phyloP scores from a whole-genome alignment of 768 basidiomycete species.

The Neoboletus brunneissimus region DNA sequence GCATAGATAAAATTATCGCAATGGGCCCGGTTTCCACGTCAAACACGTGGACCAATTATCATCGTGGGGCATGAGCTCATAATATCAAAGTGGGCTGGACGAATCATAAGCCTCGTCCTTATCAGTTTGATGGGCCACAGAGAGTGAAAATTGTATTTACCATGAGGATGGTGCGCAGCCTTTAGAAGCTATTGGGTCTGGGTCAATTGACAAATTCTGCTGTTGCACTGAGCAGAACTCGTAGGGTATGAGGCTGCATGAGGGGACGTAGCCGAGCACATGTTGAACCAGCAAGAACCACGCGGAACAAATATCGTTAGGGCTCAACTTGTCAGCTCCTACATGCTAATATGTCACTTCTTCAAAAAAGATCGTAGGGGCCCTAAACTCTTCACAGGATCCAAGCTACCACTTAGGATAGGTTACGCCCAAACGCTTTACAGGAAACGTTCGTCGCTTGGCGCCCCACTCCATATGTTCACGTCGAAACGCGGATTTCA shows the following conservation, averaged over 20 bases:
- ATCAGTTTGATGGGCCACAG: background rate
- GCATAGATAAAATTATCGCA: background rate
- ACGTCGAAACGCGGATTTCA: background rate
- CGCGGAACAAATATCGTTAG: background rate
- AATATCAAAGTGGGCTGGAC: background rate
- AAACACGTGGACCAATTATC: conserved; percentile 1
- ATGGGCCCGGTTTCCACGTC: background rate
- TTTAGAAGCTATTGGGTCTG: background rate
- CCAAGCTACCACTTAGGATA: background rate
- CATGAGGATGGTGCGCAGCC: background rate
- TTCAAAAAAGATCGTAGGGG: too few species aligned
- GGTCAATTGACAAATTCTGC: background rate
- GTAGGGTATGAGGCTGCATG: too few species aligned
- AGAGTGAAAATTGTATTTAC: background rate
- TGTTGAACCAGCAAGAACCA: too few species aligned
- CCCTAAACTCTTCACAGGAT: background rate
- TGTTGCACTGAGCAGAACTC: background rate
- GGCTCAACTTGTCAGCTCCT: too few species aligned
- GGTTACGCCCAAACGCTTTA: background rate
- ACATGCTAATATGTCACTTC: too few species aligned
- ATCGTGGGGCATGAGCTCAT: background rate
- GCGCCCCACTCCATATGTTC: background rate
- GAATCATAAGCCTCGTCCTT: background rate
- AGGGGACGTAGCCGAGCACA: too few species aligned
- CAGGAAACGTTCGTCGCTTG: conserved; percentile 2